Conservation (phyloP, 768 basidiomycete genomes). For the Suillus subalutaceus region DNA sequence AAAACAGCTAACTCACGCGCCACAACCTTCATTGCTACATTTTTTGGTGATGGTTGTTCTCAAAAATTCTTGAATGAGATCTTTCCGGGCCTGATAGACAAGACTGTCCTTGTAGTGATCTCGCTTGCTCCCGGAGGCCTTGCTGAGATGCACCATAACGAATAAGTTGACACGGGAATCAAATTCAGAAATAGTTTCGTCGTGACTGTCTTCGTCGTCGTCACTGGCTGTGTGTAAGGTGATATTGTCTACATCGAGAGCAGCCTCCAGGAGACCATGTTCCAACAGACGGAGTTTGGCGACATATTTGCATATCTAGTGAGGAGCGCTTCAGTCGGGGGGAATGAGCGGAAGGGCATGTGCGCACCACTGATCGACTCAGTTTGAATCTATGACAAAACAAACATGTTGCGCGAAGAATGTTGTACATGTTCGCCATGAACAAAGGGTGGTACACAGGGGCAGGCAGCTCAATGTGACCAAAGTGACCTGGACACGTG, state of each 20-base stretch:
- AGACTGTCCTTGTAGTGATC: slow-evolving; percentile 89
- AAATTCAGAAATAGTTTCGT: slow-evolving; percentile 66
- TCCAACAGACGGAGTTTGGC: slow-evolving; percentile 90
- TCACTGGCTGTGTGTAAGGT: slow-evolving; percentile 41
- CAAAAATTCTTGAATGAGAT: slow-evolving; percentile 79
- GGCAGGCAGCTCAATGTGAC: slow-evolving; percentile 94
- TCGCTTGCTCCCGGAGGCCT: slow-evolving; percentile 57
- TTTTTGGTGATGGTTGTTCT: slow-evolving; percentile 67
- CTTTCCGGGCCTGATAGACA: slow-evolving; percentile 86
- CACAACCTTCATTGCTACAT: slow-evolving; percentile 79
- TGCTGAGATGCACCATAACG: slow-evolving; percentile 53
- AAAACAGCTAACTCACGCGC: slow-evolving; percentile 61
- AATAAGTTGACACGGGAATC: slow-evolving; percentile 65
- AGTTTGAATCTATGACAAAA: slow-evolving; percentile 95
- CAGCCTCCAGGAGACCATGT: slow-evolving; percentile 83
- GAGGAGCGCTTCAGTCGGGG: slow-evolving; percentile 7
- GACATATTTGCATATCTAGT: slow-evolving; percentile 77
- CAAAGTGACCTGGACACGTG: slow-evolving; percentile 97
- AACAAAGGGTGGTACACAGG: slow-evolving; percentile 98
- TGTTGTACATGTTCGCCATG: slow-evolving; percentile 86
- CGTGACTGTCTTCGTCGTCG: slow-evolving; percentile 42
- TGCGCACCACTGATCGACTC: slow-evolving; percentile 66
- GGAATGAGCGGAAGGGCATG: slow-evolving; percentile 16
- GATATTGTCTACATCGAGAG: slow-evolving; percentile 74
- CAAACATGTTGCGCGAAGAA: slow-evolving; percentile 86